Conservation (phyloP, 2,329 filamentous ascomycete species). For the Exophiala lecanii-corni region DNA sequence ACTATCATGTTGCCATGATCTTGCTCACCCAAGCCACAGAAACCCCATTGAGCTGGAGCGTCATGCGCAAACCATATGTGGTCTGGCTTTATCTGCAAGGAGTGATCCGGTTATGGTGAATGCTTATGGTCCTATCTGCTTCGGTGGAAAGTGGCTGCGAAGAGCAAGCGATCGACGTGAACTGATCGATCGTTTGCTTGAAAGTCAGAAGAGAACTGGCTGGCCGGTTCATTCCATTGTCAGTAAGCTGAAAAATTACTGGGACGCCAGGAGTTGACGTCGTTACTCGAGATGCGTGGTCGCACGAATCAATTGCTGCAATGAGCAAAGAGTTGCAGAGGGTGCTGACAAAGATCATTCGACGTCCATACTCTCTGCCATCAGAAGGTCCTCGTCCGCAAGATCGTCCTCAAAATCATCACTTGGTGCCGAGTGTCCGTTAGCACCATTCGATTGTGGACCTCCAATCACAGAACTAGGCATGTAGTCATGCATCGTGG, state of each 20-base stretch:
- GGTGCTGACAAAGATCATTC: too few relatives aligned
- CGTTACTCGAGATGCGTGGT: too few relatives aligned
- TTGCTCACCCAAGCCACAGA: conserved; percentile 28
- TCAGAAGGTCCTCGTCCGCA: conserved; percentile 38
- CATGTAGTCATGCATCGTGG: conserved; percentile 26
- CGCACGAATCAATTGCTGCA: too few relatives aligned
- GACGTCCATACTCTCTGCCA: conserved; percentile 33
- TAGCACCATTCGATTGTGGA: conserved; percentile 12
- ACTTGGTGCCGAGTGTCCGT: conserved; percentile 23
- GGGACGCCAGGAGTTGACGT: too few relatives aligned
- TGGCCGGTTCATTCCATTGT: conserved; percentile 8
- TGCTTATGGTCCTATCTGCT: conserved; percentile 46
- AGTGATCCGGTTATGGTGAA: conserved; percentile 44
- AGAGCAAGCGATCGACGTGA: conserved; percentile 7
- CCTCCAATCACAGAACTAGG: conserved; percentile 26
- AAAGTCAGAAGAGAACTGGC: conserved; percentile 12
- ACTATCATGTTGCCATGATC: conserved; percentile 37
- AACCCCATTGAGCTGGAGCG: conserved; percentile 31
- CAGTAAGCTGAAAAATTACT: conserved; percentile 9
- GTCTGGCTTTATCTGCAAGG: conserved; percentile 43
- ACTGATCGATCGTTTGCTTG: conserved; percentile 7
- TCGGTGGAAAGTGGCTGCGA: conserved; percentile 32
- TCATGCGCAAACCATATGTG: conserved; percentile 39
- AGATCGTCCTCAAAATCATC: conserved; percentile 37
- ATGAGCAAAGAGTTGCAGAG: too few relatives aligned